phyloP scores from a whole-genome alignment of 23 red algal species.

The Gracilaria vermiculophylla region DNA sequence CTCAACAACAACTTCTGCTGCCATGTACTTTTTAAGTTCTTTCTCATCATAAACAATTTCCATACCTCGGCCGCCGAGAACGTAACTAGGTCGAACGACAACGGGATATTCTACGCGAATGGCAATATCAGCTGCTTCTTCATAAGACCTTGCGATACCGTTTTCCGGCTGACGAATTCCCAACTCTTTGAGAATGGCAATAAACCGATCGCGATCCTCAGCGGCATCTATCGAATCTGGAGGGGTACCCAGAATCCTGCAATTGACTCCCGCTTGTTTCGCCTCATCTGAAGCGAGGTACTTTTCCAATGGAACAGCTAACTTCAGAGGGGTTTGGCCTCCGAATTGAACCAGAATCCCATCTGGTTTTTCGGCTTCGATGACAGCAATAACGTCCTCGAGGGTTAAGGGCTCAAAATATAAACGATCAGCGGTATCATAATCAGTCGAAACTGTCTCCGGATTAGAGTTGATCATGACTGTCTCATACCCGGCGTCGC shows the following conservation, averaged over 20 bases:
- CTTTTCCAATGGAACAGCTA: slow-evolving; percentile 88
- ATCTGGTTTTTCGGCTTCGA: slow-evolving; percentile 95
- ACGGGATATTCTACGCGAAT: slow-evolving; percentile 86
- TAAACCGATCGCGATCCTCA: slow-evolving; percentile 96
- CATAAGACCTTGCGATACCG: slow-evolving; percentile 84
- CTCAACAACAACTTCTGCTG: slow-evolving; percentile 94
- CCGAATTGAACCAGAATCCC: slow-evolving; percentile 96
- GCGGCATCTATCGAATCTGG: slow-evolving; percentile 96
- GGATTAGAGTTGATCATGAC: slow-evolving; percentile 99
- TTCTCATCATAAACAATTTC: slow-evolving; percentile 90
- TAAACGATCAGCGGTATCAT: slow-evolving; percentile 94
- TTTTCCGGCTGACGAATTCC: slow-evolving; percentile 91
- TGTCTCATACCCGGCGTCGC: slow-evolving; percentile 89
- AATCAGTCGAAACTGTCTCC: slow-evolving; percentile 98
- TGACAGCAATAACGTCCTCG: slow-evolving; percentile 93
- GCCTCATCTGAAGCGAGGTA: slow-evolving; percentile 90
- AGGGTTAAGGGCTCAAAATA: slow-evolving; percentile 99
- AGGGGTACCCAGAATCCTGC: slow-evolving; percentile 86
- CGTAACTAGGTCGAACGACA: slow-evolving; percentile 96
- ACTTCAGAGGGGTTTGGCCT: slow-evolving; percentile 94
- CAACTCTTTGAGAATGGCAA: slow-evolving; percentile 86
- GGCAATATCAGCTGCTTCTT: slow-evolving; percentile 79
- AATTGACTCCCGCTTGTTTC: slow-evolving; percentile 67
- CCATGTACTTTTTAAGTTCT: slow-evolving; percentile 93
- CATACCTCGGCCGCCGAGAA: slow-evolving; percentile 99